Evolutionary conservation across 305 asterid genomes (phyloP), one percentile per base, ranked within the genome.

Genomic region (Fraxinus sp.): DNA sequence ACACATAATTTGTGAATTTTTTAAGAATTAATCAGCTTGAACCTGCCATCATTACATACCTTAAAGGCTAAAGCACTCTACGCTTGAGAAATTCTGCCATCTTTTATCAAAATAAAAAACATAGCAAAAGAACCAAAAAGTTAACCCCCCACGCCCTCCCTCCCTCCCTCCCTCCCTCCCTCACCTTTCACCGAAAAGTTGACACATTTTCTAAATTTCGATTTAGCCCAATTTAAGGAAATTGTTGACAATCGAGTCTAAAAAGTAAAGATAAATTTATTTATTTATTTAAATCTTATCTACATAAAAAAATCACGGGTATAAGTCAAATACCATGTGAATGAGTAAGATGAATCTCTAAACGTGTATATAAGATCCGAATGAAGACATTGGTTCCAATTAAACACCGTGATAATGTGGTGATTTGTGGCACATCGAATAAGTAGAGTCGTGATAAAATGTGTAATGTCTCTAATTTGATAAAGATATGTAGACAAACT

Each of bases 121-220:
- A 84, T 76, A 73, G 13, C 57, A 18, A 62, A 37, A 82, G 5
- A 59, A 39, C 22, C 14, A 26, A 20, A 89, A 87, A 81, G 89
- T 84, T 85, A 46, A n/a, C n/a, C n/a, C n/a, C n/a, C n/a, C n/a
- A n/a, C n/a, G n/a, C n/a, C 76, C 71, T 77, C 68, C 83, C 30
- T n/a, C 36, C 87, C 66, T 80, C 84, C 76, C 71, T 77, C 68
- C 76, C 71, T 77, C 68, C 83, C 30, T n/a, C 36, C 87, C 66
- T 80, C 84, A 89, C 91, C 89, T 91, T 93, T 92, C 94, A 93
- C 97, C 97, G 92, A 89, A 92, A 93, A 93, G 94, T 81, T 62
- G 89, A 76, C 92, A 84, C 86, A 85, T 77, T 80, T 87, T 86
- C 88, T 91, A 86, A 87, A 86, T 90, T 88, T 92, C 88, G 46